Base-by-base conservation (phyloP, 2,329 filamentous ascomycete genomes). In the Arachnopeziza araneosa region DNA sequence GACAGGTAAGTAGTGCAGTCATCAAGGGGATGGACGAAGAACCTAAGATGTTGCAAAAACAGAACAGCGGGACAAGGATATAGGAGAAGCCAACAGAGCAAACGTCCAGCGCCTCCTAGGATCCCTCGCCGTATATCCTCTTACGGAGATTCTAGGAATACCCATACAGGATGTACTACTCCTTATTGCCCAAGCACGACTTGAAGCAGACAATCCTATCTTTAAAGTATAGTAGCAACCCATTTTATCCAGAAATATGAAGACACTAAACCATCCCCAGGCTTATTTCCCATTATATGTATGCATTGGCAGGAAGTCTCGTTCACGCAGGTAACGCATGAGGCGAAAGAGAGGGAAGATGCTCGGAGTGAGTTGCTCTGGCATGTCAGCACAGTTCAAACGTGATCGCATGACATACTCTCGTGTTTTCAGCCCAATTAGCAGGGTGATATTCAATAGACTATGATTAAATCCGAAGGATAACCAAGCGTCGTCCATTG, bases 211-310 rank as follows among this genome's bases (percentile, higher is more conserved):
- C 56, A 78, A 83, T 61, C 77, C 81, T 1, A 74, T 76, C 5
- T 78, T 83, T 63, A 86, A 84, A 79, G 84, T 85, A 71, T 51
- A 53, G 14, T 50, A 44, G 12, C 26, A 32, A 44, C 19, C 14
- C 26, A 55, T 19, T 24, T 30, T 23, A 54, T 7, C 52, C 10
- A 50, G 50, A 30, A 24, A 36, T 44, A 12, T 19, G 26, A 30
- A 53, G 22, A 50, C 57, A 50, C 60, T 64, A 36, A 64, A 62
- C 6, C 8, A 52, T 52, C 21, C n/a, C 12, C 56, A 72, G 83
- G 80, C 83, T 32, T 87, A 87, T 69, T 86, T 87, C 61, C 82
- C 82, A 51, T 69, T 86, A 79, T 86, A 87, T 69, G 80, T 87
- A 48, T 86, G 82, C 64, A 85, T 87, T 66, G 84, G 84, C 55